These are phyloP conservation scores for Monosporascus sp. DNA, from an alignment of 2,329 filamentous ascomycete genomes.

Conservation along the genomic window DNA sequence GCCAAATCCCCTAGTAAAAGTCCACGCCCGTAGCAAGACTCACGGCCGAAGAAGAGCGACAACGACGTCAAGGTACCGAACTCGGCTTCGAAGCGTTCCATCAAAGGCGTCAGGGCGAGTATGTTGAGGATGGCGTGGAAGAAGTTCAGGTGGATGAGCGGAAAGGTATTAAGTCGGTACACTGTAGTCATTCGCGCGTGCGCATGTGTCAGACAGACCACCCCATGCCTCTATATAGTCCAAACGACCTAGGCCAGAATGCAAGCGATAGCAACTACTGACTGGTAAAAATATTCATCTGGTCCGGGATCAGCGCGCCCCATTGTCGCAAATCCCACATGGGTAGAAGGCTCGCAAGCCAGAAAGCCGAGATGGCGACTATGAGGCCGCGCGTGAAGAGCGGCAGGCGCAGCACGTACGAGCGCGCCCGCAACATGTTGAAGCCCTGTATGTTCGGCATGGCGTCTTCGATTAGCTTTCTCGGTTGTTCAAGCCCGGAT, in stretches of 20 bases:
- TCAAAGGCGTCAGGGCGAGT: conserved; percentile 73
- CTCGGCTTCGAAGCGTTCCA: conserved; percentile 91
- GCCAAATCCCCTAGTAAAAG: background rate
- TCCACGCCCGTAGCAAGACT: conserved; percentile 31
- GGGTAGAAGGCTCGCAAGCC: conserved; percentile 62
- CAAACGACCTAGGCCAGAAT: background rate
- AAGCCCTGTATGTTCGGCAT: conserved; percentile 44
- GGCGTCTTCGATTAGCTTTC: conserved; percentile 6
- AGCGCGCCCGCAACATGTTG: conserved; percentile 68
- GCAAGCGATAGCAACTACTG: conserved; percentile 30
- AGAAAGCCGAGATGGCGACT: conserved; percentile 61
- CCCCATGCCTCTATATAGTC: background rate
- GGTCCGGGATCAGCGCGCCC: conserved; percentile 72
- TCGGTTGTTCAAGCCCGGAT: too few relatives aligned
- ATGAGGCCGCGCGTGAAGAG: conserved; percentile 74
- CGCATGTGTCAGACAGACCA: background rate
- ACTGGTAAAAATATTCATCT: conserved; percentile 69
- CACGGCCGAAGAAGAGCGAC: conserved; percentile 85
- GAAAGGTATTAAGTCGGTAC: conserved; percentile 89
- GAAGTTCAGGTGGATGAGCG: conserved; percentile 76
- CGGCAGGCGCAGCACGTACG: conserved; percentile 79
- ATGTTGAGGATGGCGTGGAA: conserved; percentile 78
- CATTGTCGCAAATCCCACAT: conserved; percentile 69
- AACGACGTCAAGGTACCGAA: conserved; percentile 86
- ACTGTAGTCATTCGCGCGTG: conserved; percentile 44